Evolutionary conservation across 805 yeast genomes (phyloP), one percentile per base, ranked within the genome.

Genomic region (Wickerhamomyces strasburgensis): DNA sequence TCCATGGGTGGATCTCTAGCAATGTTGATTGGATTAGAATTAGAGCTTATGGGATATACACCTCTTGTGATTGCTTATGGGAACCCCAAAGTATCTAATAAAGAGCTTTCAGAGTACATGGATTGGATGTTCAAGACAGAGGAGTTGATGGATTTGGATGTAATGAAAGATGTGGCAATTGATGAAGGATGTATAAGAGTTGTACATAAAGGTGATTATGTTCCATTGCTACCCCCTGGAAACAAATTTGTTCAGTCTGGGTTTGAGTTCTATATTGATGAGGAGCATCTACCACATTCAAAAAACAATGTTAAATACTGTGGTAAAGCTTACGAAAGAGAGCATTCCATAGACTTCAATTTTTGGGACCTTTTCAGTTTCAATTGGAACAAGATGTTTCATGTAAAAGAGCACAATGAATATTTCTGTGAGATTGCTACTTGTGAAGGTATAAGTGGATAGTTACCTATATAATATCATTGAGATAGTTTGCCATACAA

Each of bases 1-100:
- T 84, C 94, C 0, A 58, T 84, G 39, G 88, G 88, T 3, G 94
- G 80, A 0, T 86, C 90, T 0, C 50, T 82, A 25, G 80, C 89
- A 2, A 58, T 68, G 3, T 62, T 84, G 33, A 64, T 74, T 8
- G 90, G 83, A 0, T 64, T 78, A 15, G 93, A 84, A 49, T 62
- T 79, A 29, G 63, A 72, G 33, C 47, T 77, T 13, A 43, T 74
- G 56, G 86, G 83, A 0, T 62, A 61, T 40, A 55, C 70, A n/a
- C 80, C 83, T 0, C 54, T 72, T 30, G 72, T 83, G 1, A 57
- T 81, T 16, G 67, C 84, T 1, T 78, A 65, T 59, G 94, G 82
- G 1, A 69, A 75, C n/a, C 90, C 93, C 0, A 77, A 74, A 43
- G 66, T 84, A 17, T 84, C 85, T 4, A 78, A 81, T 51, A 44